Percentiles rank a stretch among this genome's conserved stretches.
These are phyloP conservation scores for Lavandula angustifolia DNA, from an alignment of 257 asterid species.

Conservation along the genomic window DNA sequence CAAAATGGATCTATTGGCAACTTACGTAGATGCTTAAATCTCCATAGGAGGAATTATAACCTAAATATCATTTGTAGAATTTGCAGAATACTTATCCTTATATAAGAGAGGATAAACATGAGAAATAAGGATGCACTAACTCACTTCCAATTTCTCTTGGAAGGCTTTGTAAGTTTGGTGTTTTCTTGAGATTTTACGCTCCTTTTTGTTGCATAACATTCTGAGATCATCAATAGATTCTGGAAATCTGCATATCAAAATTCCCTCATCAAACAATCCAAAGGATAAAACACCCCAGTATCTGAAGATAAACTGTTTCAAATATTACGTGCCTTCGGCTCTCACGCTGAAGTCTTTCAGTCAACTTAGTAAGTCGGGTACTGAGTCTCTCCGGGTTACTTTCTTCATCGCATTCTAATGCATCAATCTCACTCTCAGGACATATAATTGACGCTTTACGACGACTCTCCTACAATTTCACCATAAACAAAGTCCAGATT, in stretches of 20 bases:
- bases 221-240: slow-evolving; percentile 86
- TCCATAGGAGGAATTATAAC: slow-evolving; percentile 1
- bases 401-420: slow-evolving; percentile 58
- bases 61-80: slow-evolving; percentile 12
- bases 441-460: slow-evolving; percentile 72
- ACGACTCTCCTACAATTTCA: slow-evolving; percentile 60
- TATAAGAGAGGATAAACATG: slow-evolving; percentile 18
- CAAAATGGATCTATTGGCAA: slow-evolving; percentile 13
- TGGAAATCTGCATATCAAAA: slow-evolving; percentile 57
- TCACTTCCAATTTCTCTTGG: slow-evolving; percentile 68
- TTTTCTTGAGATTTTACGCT: slow-evolving; percentile 66
- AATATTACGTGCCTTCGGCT: slow-evolving; percentile 57
- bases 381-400: slow-evolving; percentile 75
- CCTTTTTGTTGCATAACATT: slow-evolving; percentile 59
- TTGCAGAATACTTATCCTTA: slow-evolving; percentile 21
- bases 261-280: slow-evolving; percentile 21
- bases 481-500: slow-evolving; percentile 31
- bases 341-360: slow-evolving; percentile 67
- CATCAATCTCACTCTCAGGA: slow-evolving; percentile 78
- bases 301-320: slow-evolving; percentile 20
- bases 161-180: slow-evolving; percentile 63
- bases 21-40: slow-evolving; percentile 19
- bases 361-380: slow-evolving; percentile 57
- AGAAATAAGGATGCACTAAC: slow-evolving; percentile 36
- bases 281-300: slow-evolving; percentile 21